phyloP scores from a whole-genome alignment of 1,284 basidiomycete species.

The Fomitiporia mediterranea region DNA sequence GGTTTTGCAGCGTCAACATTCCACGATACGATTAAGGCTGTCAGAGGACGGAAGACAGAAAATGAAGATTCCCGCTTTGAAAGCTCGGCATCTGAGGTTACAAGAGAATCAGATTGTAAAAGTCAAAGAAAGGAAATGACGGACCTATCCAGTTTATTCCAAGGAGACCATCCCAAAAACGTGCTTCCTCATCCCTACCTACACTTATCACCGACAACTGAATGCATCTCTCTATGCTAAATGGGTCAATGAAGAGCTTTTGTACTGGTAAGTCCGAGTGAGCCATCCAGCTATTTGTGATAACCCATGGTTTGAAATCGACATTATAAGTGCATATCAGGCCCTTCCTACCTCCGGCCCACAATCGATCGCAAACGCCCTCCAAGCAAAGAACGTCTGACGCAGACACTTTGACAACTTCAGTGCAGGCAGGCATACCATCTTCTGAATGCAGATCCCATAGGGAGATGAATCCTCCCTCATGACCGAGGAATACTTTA shows the following conservation, averaged over 20 bases:
- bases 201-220: conserved; percentile 72
- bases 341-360: conserved; percentile 83
- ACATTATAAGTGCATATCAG: conserved; percentile 84
- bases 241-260: conserved; percentile 67
- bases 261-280: conserved; percentile 79
- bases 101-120: conserved; percentile 11
- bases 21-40: conserved; percentile 85
- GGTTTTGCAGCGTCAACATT: conserved; percentile 91
- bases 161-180: conserved; percentile 89
- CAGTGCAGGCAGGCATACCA: conserved; percentile 53
- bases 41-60: conserved; percentile 76
- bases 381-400: conserved; percentile 77
- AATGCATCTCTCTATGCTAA: conserved; percentile 60
- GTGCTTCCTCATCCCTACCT: conserved; percentile 71
- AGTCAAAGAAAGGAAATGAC: conserved; percentile 27
- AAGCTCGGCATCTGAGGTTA: conserved; percentile 42
- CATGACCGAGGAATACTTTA: conserved; percentile 85
- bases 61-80: conserved; percentile 72
- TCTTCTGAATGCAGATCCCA: conserved; percentile 60
- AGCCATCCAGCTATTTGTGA: conserved; percentile 88
- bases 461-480: conserved; percentile 82
- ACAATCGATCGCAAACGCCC: conserved; percentile 77
- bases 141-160: conserved; percentile 82
- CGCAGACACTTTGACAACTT: conserved; percentile 72
- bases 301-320: conserved; percentile 67